phyloP scores from a whole-genome alignment of 179 eudicot species.

The Amaranthus tricolor region DNA sequence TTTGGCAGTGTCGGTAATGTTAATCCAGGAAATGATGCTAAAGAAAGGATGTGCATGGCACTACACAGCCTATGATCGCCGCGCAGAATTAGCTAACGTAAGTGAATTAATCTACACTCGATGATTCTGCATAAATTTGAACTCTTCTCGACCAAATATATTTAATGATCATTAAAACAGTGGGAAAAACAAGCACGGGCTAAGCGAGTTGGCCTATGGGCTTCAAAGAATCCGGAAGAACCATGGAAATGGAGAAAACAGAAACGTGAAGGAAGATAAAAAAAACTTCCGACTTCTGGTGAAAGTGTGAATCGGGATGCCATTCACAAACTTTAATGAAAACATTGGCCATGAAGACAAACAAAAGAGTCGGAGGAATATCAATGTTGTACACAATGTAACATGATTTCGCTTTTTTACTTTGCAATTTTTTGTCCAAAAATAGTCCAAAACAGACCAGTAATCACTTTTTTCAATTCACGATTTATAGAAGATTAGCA shows the following conservation, averaged over 20 bases:
- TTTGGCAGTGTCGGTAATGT: background rate
- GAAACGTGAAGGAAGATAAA: slow-evolving; percentile 51
- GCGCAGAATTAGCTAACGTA: slow-evolving; percentile 74
- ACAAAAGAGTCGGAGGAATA: background rate
- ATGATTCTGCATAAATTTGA: background rate
- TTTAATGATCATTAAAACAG: slow-evolving; percentile 32
- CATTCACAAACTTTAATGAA: background rate
- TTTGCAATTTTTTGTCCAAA: too few species aligned
- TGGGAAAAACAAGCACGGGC: slow-evolving; percentile 91
- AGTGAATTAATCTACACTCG: background rate
- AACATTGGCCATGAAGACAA: slow-evolving; percentile 11
- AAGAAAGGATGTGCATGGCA: slow-evolving; percentile 99
- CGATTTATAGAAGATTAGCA: too few species aligned
- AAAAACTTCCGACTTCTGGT: background rate
- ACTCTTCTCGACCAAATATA: slow-evolving; percentile 8
- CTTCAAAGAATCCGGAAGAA: slow-evolving; percentile 72
- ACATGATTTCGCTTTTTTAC: too few species aligned
- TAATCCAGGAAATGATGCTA: slow-evolving; percentile 71
- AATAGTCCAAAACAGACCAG: too few species aligned
- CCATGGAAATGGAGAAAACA: slow-evolving; percentile 92
- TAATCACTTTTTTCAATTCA: too few species aligned
- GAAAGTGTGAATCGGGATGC: slow-evolving; percentile 8
- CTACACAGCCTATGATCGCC: slow-evolving; percentile 75
- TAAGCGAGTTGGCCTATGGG: slow-evolving; percentile 78
- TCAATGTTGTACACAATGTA: background rate